phyloP scores from a whole-genome alignment of 768 basidiomycete genomes.

The Cystobasidium ongulense region DNA sequence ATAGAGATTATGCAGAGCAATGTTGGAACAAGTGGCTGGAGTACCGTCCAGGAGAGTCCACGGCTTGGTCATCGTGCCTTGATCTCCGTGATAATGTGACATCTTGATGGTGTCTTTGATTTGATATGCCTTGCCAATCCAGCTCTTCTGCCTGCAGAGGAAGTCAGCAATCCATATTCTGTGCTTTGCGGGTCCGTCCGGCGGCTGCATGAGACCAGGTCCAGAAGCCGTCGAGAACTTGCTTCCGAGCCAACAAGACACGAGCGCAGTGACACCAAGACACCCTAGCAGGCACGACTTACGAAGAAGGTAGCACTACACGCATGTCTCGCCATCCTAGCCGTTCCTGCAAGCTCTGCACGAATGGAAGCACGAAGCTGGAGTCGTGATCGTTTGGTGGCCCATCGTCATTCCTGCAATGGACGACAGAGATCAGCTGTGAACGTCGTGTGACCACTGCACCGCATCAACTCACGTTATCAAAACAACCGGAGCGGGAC shows the following conservation, averaged over 20 bases:
- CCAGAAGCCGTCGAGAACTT: too few relatives aligned
- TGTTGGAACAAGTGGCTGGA: constrained; percentile 83
- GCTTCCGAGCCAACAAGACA: too few relatives aligned
- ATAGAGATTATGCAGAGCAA: constrained; percentile 81
- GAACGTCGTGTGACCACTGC: background rate
- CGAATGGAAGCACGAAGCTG: constrained; percentile 47
- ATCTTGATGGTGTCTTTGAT: constrained; percentile 45
- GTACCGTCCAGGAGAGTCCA: constrained; percentile 92
- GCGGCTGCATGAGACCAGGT: too few relatives aligned
- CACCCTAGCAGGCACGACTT: too few relatives aligned
- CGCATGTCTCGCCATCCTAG: constrained; percentile 45
- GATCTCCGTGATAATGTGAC: constrained; percentile 44
- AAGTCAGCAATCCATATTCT: background rate
- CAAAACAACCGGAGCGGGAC: background rate
- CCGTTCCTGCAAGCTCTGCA: constrained; percentile 40
- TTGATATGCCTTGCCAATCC: constrained; percentile 42
- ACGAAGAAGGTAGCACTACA: constrained; percentile 46
- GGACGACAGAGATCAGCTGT: background rate
- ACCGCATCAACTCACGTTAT: background rate
- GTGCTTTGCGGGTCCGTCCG: background rate
- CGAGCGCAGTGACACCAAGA: background rate
- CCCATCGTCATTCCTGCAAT: constrained; percentile 46
- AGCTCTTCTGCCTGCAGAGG: constrained; percentile 42
- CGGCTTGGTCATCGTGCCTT: constrained; percentile 56
- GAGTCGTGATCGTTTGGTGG: constrained; percentile 45